phyloP scores from a whole-genome alignment of 1,284 basidiomycete species.

The Apiotrichum akiyoshidainum region DNA sequence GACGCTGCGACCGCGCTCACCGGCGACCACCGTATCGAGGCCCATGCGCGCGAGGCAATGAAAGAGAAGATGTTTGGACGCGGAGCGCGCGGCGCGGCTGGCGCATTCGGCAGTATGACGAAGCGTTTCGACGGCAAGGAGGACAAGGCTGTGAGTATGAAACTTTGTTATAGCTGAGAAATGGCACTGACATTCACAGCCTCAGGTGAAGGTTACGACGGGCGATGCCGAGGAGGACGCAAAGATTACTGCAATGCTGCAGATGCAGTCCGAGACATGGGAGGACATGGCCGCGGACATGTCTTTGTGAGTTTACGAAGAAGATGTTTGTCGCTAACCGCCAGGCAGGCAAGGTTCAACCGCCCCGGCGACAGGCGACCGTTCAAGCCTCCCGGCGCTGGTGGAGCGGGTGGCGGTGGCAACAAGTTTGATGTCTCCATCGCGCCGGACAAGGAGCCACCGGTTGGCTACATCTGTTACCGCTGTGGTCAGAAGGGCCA shows the following conservation, averaged over 20 bases:
- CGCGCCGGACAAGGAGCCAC: conserved; percentile 57
- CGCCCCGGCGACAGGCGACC: conserved; percentile 16
- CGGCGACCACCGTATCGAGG: conserved; percentile 48
- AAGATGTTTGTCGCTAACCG: conserved; percentile 1
- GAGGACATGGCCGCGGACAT: conserved; percentile 49
- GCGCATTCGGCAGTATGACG: conserved; percentile 59
- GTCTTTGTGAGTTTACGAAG: conserved; percentile 38
- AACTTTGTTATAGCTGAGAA: not conserved
- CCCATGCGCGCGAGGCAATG: conserved; percentile 45
- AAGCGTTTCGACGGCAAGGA: conserved; percentile 87
- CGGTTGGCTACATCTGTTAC: conserved; percentile 97
- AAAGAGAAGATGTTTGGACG: conserved; percentile 36
- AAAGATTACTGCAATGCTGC: conserved; percentile 46
- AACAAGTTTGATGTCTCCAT: conserved; percentile 41
- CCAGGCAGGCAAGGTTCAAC: conserved; percentile 18
- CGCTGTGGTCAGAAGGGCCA: conserved; percentile 98
- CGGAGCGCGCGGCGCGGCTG: conserved; percentile 28
- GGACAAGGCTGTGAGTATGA: conserved; percentile 38
- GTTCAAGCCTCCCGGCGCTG: conserved; percentile 46
- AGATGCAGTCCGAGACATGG: conserved; percentile 47
- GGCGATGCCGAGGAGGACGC: conserved; percentile 50
- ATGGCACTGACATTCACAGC: conserved; percentile 10
- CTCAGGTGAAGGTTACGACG: conserved; percentile 36
- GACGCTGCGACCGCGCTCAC: conserved; percentile 40
- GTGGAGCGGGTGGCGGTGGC: conserved; percentile 23